Conservation (phyloP, 352 stramenopile genomes). For the Phytophthora melonis region DNA sequence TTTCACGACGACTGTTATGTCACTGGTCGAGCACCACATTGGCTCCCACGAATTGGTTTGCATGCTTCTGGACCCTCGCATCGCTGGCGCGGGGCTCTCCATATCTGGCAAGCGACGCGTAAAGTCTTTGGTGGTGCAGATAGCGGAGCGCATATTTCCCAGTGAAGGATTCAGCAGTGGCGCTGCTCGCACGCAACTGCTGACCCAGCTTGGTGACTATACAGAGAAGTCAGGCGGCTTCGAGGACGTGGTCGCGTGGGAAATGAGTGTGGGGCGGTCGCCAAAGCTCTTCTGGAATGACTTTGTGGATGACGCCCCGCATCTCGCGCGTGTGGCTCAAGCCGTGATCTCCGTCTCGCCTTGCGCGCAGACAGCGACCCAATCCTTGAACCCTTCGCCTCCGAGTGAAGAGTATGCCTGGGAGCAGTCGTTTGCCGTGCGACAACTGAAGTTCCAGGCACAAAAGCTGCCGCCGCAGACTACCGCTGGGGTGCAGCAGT, state of each 20-base stretch:
- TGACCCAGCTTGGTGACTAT: conserved; percentile 53
- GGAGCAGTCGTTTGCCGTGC: conserved; percentile 35
- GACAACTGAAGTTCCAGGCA: conserved; percentile 43
- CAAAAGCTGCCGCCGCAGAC: conserved; percentile 4
- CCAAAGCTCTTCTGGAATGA: conserved; percentile 61
- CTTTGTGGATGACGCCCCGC: conserved; percentile 51
- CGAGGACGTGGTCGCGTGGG: conserved; percentile 53
- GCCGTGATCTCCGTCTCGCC: conserved; percentile 41
- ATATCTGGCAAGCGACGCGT: conserved; percentile 50
- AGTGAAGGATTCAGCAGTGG: conserved; percentile 24
- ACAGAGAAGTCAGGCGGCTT: conserved; percentile 49
- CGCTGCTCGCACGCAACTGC: conserved; percentile 29
- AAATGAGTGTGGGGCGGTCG: conserved; percentile 51
- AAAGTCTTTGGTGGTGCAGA: conserved; percentile 56
- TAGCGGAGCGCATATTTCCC: conserved; percentile 41
- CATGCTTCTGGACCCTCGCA: conserved; percentile 58
- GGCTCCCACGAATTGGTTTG: conserved; percentile 54
- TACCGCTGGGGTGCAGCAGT: conserved; percentile 4
- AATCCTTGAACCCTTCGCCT: conserved; percentile 8
- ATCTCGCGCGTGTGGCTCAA: conserved; percentile 50
- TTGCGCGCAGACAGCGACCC: conserved; percentile 23
- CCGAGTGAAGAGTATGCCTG: conserved; percentile 19
- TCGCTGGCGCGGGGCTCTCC: conserved; percentile 49
- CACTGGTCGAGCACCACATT: conserved; percentile 19
- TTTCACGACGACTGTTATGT: conserved; percentile 23